phyloP scores from a whole-genome alignment of 768 basidiomycete species.

The Artomyces pyxidatus region DNA sequence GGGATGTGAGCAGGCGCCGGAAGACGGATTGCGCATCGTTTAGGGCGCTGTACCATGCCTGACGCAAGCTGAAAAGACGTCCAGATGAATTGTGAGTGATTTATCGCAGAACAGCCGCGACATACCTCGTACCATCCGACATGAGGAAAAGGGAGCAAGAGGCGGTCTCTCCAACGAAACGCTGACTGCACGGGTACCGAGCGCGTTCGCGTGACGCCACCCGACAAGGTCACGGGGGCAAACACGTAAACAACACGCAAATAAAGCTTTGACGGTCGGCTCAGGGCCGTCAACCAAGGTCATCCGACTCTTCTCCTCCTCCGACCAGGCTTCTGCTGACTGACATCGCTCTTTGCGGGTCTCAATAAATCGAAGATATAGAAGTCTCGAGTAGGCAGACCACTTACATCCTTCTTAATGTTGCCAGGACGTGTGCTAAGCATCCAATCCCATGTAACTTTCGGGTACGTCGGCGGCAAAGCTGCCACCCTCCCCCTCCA shows the following conservation, averaged over 20 bases:
- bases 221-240: constrained; percentile 1
- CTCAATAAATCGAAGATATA: too few species aligned
- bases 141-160: constrained; percentile 1
- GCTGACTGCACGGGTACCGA: too few species aligned
- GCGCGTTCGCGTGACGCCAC: constrained; percentile 13
- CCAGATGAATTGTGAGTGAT: not conserved
- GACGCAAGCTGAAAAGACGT: constrained; percentile 49
- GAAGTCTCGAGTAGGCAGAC: too few species aligned
- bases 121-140: constrained; percentile 53
- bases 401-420: too few species aligned
- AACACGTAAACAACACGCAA: constrained; percentile 6
- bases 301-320: too few species aligned
- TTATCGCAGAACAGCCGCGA: not conserved
- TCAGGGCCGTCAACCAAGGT: too few species aligned
- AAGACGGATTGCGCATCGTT: constrained; percentile 70
- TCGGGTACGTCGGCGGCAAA: constrained; percentile 89
- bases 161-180: constrained; percentile 1
- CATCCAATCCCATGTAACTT: constrained; percentile 89
- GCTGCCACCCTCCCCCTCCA: constrained; percentile 72
- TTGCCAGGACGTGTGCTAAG: constrained; percentile 70
- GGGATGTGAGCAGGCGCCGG: constrained; percentile 65
- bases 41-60: constrained; percentile 76
- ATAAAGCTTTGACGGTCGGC: too few species aligned
- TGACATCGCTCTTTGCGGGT: too few species aligned
- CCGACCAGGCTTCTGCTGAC: too few species aligned